phyloP scores from a whole-genome alignment of 2,329 filamentous ascomycete genomes.

The Plenodomus tracheiphilus region DNA sequence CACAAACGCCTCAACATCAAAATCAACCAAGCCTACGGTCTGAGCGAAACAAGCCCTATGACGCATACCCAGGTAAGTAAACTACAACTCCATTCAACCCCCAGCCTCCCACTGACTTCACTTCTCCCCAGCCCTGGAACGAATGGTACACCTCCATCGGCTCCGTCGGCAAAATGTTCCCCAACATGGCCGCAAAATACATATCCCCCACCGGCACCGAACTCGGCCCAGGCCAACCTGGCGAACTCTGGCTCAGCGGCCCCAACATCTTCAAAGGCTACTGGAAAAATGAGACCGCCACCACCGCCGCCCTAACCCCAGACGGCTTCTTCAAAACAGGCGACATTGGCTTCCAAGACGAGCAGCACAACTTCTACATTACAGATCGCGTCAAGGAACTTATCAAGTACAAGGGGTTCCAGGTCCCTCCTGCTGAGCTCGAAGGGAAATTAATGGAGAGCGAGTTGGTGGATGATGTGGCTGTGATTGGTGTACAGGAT shows the following conservation, averaged over 20 bases:
- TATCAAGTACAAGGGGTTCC: conserved; percentile 40
- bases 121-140: conserved; percentile 20
- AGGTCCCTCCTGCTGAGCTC: conserved; percentile 34
- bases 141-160: conserved; percentile 56
- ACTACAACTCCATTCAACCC: neutral
- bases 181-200: conserved; percentile 79
- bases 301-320: conserved; percentile 66
- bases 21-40: conserved; percentile 29
- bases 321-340: conserved; percentile 63
- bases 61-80: conserved; percentile 26
- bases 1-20: conserved; percentile 66
- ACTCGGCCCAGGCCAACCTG: conserved; percentile 61
- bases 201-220: conserved; percentile 63
- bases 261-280: conserved; percentile 82
- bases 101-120: neutral
- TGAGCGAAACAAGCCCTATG: conserved; percentile 31
- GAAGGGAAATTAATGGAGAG: conserved; percentile 33
- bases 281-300: conserved; percentile 70
- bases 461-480: conserved; percentile 28
- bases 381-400: conserved; percentile 37
- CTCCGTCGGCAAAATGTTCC: conserved; percentile 74
- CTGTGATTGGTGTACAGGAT: conserved; percentile 33
- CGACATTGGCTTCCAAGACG: conserved; percentile 32
- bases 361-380: conserved; percentile 33
- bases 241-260: conserved; percentile 68